Evolutionary conservation across 2,329 filamentous ascomycete genomes (phyloP).

Genomic region (Ophiostoma australiae): DNA sequence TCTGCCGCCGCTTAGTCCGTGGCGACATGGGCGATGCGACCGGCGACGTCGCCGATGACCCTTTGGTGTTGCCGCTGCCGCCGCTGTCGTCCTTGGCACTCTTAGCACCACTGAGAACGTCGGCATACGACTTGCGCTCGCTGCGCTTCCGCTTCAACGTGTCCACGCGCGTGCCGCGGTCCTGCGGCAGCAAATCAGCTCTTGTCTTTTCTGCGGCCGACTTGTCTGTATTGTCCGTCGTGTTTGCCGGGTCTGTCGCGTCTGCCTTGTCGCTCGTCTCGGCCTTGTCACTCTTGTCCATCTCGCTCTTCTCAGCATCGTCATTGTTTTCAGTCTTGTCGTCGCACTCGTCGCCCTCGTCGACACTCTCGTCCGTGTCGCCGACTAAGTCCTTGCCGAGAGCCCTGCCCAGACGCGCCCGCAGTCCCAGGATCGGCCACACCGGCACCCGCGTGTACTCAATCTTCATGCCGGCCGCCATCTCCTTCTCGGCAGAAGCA

Average conservation of each 20-base stretch:
- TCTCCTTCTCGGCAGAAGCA: background rate
- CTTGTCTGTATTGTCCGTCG: background rate
- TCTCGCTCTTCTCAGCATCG: background rate
- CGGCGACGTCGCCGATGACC: conserved; percentile 20
- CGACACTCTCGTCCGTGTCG: conserved; percentile 22
- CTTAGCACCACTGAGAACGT: conserved; percentile 33
- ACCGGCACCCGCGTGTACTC: conserved; percentile 46
- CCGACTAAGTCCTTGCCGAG: conserved; percentile 50
- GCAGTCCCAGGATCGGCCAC: conserved; percentile 53
- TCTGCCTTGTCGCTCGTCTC: background rate
- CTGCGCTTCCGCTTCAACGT: conserved; percentile 35
- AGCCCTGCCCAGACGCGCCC: conserved; percentile 51
- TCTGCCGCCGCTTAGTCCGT: conserved; percentile 33
- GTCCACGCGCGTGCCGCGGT: conserved; percentile 25
- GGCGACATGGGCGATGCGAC: conserved; percentile 32
- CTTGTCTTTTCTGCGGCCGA: conserved; percentile 40
- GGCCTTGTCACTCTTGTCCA: conserved; percentile 15
- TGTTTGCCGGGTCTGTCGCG: background rate
- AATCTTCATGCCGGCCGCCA: conserved; percentile 40
- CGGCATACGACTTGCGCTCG: conserved; percentile 37
- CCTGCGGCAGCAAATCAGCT: conserved; percentile 35
- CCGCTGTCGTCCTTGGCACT: background rate
- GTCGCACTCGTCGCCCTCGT: background rate
- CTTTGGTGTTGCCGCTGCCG: background rate
- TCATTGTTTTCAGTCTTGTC: conserved; percentile 31